These are phyloP conservation scores for Ceratocystis albifundus DNA, from an alignment of 2,329 filamentous ascomycete species.

Conservation along the genomic window DNA sequence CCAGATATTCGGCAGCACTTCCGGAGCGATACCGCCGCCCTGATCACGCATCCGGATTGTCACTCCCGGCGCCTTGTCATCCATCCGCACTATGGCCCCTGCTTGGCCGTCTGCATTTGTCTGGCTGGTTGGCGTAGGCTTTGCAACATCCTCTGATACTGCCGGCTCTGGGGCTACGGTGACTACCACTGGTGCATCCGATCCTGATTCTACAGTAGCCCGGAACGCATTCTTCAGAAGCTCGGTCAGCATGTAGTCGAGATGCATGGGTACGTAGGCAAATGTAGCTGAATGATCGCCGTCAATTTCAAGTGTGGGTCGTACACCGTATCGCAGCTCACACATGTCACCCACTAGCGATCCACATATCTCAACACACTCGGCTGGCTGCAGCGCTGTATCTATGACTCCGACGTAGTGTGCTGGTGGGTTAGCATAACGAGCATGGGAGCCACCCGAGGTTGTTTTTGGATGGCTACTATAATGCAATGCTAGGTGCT, in stretches of 20 bases:
- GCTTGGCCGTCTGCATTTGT: slow-evolving; percentile 16
- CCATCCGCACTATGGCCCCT: slow-evolving; percentile 42
- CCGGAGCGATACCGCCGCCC: slow-evolving; percentile 83
- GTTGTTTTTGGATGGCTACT: slow-evolving; percentile 32
- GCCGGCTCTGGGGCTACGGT: slow-evolving; percentile 66
- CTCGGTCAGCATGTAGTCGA: slow-evolving; percentile 96
- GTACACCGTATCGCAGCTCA: slow-evolving; percentile 85
- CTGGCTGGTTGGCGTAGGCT: too few relatives aligned
- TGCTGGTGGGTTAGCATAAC: slow-evolving; percentile 42
- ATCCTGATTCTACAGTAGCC: slow-evolving; percentile 76
- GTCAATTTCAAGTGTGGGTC: slow-evolving; percentile 68
- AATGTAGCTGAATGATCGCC: slow-evolving; percentile 82
- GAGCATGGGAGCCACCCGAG: slow-evolving; percentile 41
- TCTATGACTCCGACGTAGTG: slow-evolving; percentile 94
- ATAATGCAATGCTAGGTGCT: slow-evolving; percentile 84
- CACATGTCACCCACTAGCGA: slow-evolving; percentile 91
- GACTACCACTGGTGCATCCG: slow-evolving; percentile 69
- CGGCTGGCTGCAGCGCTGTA: slow-evolving; percentile 70
- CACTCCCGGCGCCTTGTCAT: slow-evolving; percentile 65
- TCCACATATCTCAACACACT: slow-evolving; percentile 72
- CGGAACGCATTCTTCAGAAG: slow-evolving; percentile 94
- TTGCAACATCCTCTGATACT: too few relatives aligned
- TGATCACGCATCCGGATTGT: slow-evolving; percentile 92
- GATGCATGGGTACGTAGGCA: slow-evolving; percentile 86
- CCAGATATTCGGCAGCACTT: slow-evolving; percentile 80